These are phyloP conservation scores for Protoeuglena noctilucae DNA, from an alignment of 139 green algal genomes.

Conservation along the genomic window DNA sequence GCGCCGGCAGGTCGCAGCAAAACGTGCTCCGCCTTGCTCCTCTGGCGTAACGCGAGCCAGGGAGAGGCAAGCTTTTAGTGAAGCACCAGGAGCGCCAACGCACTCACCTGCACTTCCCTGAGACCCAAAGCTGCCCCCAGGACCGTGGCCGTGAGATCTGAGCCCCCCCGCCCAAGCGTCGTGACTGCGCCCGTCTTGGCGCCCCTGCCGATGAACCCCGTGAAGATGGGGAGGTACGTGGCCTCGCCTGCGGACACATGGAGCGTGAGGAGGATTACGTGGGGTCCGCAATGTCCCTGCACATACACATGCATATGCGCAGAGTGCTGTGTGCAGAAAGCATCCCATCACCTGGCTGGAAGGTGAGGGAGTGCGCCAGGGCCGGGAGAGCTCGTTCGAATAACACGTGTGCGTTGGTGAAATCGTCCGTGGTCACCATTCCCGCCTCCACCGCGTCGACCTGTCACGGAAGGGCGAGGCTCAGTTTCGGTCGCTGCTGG, in stretches of 20 bases:
- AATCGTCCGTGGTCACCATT: conserved; percentile 82
- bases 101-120: conserved; percentile 54
- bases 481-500: too few species aligned
- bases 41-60: too few species aligned
- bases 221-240: conserved; percentile 60
- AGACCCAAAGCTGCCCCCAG: conserved; percentile 71
- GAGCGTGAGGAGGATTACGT: neutral
- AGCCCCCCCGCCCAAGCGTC: conserved; percentile 86
- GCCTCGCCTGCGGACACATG: neutral
- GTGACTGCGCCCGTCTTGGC: conserved; percentile 68
- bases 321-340: too few species aligned
- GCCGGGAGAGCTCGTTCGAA: conserved; percentile 32
- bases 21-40: neutral
- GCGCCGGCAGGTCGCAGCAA: too few species aligned
- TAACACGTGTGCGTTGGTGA: conserved; percentile 62
- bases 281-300: neutral
- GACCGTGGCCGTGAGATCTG: conserved; percentile 85
- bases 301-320: neutral
- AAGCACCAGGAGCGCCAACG: conserved; percentile 4
- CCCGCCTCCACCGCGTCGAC: conserved; percentile 76
- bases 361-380: conserved; percentile 19
- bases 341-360: too few species aligned
- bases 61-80: neutral
- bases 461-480: too few species aligned
- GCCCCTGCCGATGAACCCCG: conserved; percentile 82